Base-by-base conservation (phyloP, 2,329 filamentous ascomycete genomes). In the Cytospora mali region DNA sequence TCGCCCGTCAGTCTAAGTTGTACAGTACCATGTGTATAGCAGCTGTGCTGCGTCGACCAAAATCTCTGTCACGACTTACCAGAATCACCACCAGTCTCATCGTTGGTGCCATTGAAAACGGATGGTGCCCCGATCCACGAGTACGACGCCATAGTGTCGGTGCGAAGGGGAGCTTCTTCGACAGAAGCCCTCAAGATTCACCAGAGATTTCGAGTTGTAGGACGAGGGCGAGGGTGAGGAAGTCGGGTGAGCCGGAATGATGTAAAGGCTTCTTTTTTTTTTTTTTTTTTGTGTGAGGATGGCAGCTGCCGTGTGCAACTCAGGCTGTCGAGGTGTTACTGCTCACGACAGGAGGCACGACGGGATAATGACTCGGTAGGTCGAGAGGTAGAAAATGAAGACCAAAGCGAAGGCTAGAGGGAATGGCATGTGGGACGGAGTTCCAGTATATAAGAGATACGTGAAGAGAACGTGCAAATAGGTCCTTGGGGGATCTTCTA, bases 11-110 rank as follows among this genome's bases (percentile, higher is more conserved):
- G 58, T 65, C 28, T 54, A 63, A 49, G 35, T 60, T 58, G 27
- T 60, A 18, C 25, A 6, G 58, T 57, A 31, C 55, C 49, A 9
- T 33, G 3, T 11, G 14, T 7, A n/a, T 51, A 27, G 21, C 33
- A 59, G 13, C n/a, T 16, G 25, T 25, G 57, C 50, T 46, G 35
- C 16, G 35, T 52, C 21, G 25, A 51, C 13, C 25, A 46, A 27
- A 31, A 28, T 16, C 27, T 55, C 25, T 56, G 70, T 65, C 67
- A 65, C 35, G 25, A 84, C 90, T 74, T 84, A 94, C 91, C 83
- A 69, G 91, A 91, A 80, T 96, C 85, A 73, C 92, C 92, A 70
- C 92, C 92, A 62, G 85, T 81, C 66, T 83, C 81, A 42, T 78
- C 67, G 72, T 91, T 76, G 60, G 86, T 88, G 74, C 85, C 86